phyloP scores from a whole-genome alignment of 306 rosid genomes.

The Glycine soja region DNA sequence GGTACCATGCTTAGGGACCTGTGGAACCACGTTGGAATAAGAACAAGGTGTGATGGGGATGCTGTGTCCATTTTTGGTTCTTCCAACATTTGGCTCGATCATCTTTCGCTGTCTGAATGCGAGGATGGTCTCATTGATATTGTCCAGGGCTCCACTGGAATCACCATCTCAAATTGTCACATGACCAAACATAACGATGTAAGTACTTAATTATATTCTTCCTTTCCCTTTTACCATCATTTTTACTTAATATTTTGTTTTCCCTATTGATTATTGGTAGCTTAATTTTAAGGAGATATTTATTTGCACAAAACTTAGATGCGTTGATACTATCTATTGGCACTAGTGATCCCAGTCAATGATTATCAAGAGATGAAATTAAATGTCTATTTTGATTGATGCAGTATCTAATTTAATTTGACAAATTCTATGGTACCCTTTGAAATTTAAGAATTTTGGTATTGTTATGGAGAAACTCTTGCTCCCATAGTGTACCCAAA shows the following conservation, averaged over 20 bases:
- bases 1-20: slow-evolving; percentile 83
- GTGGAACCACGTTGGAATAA: slow-evolving; percentile 54
- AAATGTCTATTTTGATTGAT: not conserved
- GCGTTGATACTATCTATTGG: too few species aligned
- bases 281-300: not conserved
- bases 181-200: slow-evolving; percentile 73
- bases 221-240: not conserved
- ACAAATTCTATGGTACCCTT: too few species aligned
- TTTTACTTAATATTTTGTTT: not conserved
- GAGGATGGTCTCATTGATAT: slow-evolving; percentile 79
- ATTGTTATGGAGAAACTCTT: too few species aligned
- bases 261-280: not conserved
- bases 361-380: too few species aligned
- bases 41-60: slow-evolving; percentile 76
- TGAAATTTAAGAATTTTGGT: too few species aligned
- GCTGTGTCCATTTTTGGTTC: slow-evolving; percentile 75
- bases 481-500: too few species aligned
- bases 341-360: too few species aligned
- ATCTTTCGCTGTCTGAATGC: slow-evolving; percentile 66
- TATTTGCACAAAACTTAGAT: not conserved
- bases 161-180: slow-evolving; percentile 86
- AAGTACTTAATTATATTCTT: not conserved
- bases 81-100: slow-evolving; percentile 84
- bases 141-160: slow-evolving; percentile 73
- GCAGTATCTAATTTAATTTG: too few species aligned